phyloP scores from a whole-genome alignment of 164 flowering plant genomes.

The Euptelea pleiosperma region DNA sequence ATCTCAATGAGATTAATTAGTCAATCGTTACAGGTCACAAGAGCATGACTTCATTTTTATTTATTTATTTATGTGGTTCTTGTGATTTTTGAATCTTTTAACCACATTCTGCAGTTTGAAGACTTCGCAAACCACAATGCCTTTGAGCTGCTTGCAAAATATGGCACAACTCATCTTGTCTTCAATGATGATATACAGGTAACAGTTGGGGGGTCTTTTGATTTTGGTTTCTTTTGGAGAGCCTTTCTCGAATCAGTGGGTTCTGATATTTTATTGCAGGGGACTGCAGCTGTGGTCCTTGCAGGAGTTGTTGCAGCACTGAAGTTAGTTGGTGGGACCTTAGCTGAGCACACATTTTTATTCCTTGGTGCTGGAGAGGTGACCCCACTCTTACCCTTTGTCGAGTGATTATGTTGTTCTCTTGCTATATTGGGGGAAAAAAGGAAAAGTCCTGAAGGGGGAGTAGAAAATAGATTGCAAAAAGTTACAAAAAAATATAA shows the following conservation, averaged over 20 bases:
- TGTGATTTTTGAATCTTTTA: not conserved
- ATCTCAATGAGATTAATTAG: not conserved
- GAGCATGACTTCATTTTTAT: too few relatives aligned
- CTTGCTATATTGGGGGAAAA: not conserved
- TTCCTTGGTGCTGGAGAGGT: constrained; percentile 98
- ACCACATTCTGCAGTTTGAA: constrained; percentile 57
- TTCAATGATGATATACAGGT: constrained; percentile 97
- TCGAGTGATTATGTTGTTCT: not conserved
- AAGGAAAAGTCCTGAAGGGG: not conserved
- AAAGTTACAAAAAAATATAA: too few relatives aligned
- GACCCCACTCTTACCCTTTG: constrained; percentile 3
- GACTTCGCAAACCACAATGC: constrained; percentile 94
- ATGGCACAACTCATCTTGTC: constrained; percentile 71
- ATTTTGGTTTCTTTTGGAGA: not conserved
- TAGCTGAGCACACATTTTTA: constrained; percentile 76
- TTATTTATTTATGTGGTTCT: too few relatives aligned
- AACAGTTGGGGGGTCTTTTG: constrained; percentile 6
- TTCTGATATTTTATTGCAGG: constrained; percentile 38
- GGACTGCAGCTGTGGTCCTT: constrained; percentile 86
- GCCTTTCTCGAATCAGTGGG: not conserved
- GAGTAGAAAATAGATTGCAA: not conserved
- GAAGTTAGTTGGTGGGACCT: constrained; percentile 58
- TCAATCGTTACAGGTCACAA: not conserved
- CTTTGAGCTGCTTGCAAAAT: constrained; percentile 66
- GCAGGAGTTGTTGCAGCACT: constrained; percentile 70